A percentile compares a stretch with the other conserved stretches of the same genome.
Conservation (phyloP, 768 basidiomycete genomes). For the Mrakia blollopis region DNA sequence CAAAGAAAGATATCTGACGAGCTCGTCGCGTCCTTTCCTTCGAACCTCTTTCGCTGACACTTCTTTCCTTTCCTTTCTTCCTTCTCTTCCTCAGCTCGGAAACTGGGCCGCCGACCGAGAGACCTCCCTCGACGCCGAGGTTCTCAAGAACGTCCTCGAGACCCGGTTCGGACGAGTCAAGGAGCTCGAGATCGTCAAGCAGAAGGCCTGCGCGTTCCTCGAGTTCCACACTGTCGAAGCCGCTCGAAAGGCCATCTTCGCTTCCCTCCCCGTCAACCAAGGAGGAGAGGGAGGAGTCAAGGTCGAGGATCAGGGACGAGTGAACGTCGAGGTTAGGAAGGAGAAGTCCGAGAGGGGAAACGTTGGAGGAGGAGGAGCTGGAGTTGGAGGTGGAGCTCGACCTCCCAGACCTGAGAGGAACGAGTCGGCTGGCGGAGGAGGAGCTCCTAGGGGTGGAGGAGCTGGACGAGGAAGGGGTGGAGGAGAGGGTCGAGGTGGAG, state of each 20-base stretch:
- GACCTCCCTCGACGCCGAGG: constrained; percentile 37
- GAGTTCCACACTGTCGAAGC: constrained; percentile 74
- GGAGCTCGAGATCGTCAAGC: constrained; percentile 80
- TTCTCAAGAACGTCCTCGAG: constrained; percentile 36
- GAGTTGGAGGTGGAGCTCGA: constrained; percentile 2
- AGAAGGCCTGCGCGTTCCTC: constrained; percentile 88
- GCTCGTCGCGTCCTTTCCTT: background rate
- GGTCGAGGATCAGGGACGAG: constrained; percentile 62
- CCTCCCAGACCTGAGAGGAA: constrained; percentile 4
- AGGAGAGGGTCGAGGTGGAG: constrained; percentile 16
- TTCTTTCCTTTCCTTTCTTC: background rate
- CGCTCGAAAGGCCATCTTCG: constrained; percentile 78
- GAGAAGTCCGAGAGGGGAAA: constrained; percentile 70
- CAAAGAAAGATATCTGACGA: background rate
- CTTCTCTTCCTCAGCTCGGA: constrained; percentile 40
- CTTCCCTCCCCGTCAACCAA: constrained; percentile 58
- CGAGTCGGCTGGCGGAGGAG: constrained; percentile 1
- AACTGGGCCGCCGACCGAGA: constrained; percentile 42
- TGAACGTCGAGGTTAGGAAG: constrained; percentile 83
- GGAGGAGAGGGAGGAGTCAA: constrained; percentile 89
- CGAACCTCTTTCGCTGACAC: background rate
- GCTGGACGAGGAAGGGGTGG: constrained; percentile 17
- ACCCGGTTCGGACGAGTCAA: constrained; percentile 56
- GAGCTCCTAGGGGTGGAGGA: constrained; percentile 13
- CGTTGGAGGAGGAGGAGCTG: constrained; percentile 1